Base-by-base conservation (phyloP, 2,329 filamentous ascomycete species). In the Arthrobotrys sphaeroides region DNA sequence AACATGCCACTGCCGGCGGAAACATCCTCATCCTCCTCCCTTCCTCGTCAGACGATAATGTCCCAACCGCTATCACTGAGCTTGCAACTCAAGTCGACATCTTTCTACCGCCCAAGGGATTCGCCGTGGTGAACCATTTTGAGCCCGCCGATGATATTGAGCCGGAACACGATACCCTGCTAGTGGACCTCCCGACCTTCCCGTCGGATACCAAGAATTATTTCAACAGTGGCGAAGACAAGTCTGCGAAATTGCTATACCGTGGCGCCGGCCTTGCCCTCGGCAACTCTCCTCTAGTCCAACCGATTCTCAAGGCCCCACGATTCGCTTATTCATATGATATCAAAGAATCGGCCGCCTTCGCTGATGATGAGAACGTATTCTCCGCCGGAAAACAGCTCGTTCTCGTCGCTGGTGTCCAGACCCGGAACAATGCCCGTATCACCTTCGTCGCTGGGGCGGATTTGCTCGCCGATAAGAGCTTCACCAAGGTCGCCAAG, bases 91-190 rank as follows among this genome's bases (percentile, higher is more conserved):
- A 80, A 43, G 68, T 80, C 82, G 94, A 97, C 81, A 91, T 99
- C 81, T 86, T 90, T 78, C 88, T 97, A n/a, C 92, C 95, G 40
- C 84, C 88, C 36, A 94, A 97, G 83, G 92, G 94, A 80, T 92
- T 90, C 67, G 90, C 94, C 70, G 90, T 97, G 4, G 90, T 98
- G 77, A 95, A 98, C 84, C 95, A 99, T 85, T 97, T 98, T 88
- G 91, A 92, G 85, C 95, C 95, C 84, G 94, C 98, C 81, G 86
- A 87, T 68, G 79, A 87, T 31, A 92, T 90, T 42, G 90, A 94
- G 3, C 81, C 89, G 57, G 93, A 97, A 81, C 95, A 99, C 83
- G 93, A 98, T 83, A 91, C 97, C 28, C 86, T 99, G 47, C 86
- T 97, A 28, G 84, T 97, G 60, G 88, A 91, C 45, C 86, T 88